A percentile compares a stretch with the other conserved stretches of the same genome.
Conservation (phyloP, 352 stramenopile species). For the Phytopythium chamaehyphon region DNA sequence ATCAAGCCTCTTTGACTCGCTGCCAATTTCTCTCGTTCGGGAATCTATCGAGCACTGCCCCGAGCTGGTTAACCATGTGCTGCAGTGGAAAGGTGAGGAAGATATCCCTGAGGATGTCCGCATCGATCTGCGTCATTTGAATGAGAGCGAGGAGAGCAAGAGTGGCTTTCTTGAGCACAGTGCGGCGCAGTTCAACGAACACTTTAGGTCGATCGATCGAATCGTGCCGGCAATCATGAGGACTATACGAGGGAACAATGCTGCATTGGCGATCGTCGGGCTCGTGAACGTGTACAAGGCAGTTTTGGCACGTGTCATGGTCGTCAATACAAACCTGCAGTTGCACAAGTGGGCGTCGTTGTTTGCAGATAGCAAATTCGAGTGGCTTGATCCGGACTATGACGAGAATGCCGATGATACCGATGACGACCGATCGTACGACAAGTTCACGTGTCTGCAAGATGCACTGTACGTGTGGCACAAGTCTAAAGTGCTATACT, state of each 20-base stretch:
- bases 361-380: constrained; percentile 57
- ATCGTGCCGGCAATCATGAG: constrained; percentile 17
- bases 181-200: constrained; percentile 16
- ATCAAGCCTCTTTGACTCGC: constrained; percentile 66
- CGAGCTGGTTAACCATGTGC: constrained; percentile 71
- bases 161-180: constrained; percentile 30
- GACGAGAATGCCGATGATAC: constrained; percentile 36
- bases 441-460: constrained; percentile 82
- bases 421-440: constrained; percentile 53
- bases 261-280: constrained; percentile 14
- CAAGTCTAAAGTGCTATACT: constrained; percentile 52
- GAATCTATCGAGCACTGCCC: constrained; percentile 78
- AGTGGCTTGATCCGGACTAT: constrained; percentile 57
- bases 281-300: constrained; percentile 63
- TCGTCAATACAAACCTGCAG: constrained; percentile 63
- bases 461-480: constrained; percentile 75
- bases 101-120: constrained; percentile 51
- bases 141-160: constrained; percentile 7
- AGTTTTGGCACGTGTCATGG: constrained; percentile 34
- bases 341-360: constrained; percentile 73
- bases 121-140: constrained; percentile 18
- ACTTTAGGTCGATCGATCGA: constrained; percentile 20
- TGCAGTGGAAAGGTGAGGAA: constrained; percentile 69
- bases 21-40: constrained; percentile 68
- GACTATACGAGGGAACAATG: constrained; percentile 15